A percentile compares a stretch with the other conserved stretches of the same genome.
Conservation (phyloP, 2,329 filamentous ascomycete genomes). For the Akanthomyces lecanii region DNA sequence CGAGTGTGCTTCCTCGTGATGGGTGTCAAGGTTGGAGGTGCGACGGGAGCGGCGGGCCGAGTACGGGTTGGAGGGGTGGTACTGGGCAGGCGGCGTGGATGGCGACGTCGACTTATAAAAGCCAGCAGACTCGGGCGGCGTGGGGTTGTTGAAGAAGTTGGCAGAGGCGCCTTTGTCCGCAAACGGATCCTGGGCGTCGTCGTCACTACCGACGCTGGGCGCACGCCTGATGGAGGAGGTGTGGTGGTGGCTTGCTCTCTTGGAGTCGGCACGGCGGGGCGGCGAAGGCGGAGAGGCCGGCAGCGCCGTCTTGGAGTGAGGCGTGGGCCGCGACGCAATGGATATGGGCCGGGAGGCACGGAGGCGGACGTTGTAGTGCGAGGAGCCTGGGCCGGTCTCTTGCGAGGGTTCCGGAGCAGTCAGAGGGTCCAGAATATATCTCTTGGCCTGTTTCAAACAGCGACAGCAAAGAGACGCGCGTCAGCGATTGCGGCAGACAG, state of each 20-base stretch:
- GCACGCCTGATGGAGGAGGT: background rate
- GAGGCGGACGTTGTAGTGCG: constrained; percentile 41
- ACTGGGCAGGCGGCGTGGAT: constrained; percentile 23
- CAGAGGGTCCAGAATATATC: constrained; percentile 66
- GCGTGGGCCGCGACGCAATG: background rate
- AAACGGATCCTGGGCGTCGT: background rate
- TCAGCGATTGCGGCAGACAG: constrained; percentile 3
- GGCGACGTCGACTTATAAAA: constrained; percentile 18
- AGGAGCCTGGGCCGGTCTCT: constrained; percentile 60
- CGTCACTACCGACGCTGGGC: constrained; percentile 6
- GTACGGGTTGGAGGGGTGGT: constrained; percentile 44
- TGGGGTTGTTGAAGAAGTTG: constrained; percentile 32
- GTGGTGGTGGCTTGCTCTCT: background rate
- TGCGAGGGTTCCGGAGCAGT: constrained; percentile 63
- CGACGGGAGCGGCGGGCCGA: constrained; percentile 21
- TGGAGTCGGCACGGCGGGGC: constrained; percentile 1
- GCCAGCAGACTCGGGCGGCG: constrained; percentile 52
- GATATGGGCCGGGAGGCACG: constrained; percentile 16
- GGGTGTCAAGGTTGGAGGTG: constrained; percentile 19
- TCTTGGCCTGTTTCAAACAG: constrained; percentile 47
- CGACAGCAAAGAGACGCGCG: background rate
- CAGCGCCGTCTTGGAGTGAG: no score
- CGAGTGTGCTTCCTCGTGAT: constrained; percentile 15
- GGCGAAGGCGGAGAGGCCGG: background rate
- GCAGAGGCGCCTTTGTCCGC: constrained; percentile 3